These are phyloP conservation scores for Neopestalotiopsis sp. DNA, from an alignment of 2,329 filamentous ascomycete genomes.

Conservation along the genomic window DNA sequence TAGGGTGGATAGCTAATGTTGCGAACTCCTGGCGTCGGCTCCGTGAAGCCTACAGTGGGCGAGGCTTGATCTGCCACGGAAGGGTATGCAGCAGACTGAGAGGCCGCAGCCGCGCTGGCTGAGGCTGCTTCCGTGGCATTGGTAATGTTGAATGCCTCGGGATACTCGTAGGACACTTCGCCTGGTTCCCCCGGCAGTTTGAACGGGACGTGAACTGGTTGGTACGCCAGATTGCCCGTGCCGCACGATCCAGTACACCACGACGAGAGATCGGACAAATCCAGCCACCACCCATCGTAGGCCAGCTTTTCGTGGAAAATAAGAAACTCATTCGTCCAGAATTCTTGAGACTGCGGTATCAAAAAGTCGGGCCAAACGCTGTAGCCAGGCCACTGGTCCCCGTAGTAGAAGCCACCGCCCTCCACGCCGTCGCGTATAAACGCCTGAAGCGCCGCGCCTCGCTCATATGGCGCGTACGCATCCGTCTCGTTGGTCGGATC, in stretches of 20 bases:
- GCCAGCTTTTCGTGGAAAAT: conserved; percentile 58
- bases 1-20: conserved; percentile 79
- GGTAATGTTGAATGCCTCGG: conserved; percentile 72
- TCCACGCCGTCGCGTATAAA: conserved; percentile 56
- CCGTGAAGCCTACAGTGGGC: conserved; percentile 49
- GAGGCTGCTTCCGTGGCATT: conserved; percentile 71
- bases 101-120: conserved; percentile 52
- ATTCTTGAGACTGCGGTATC: conserved; percentile 64
- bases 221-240: conserved; percentile 65
- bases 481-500: conserved; percentile 72
- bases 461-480: conserved; percentile 65
- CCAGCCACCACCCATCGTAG: conserved; percentile 62
- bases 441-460: conserved; percentile 61
- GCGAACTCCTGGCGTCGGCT: conserved; percentile 65
- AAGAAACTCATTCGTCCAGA: conserved; percentile 70
- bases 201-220: conserved; percentile 73
- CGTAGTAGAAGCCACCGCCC: conserved; percentile 56
- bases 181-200: conserved; percentile 68
- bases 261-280: conserved; percentile 64
- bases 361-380: conserved; percentile 75
- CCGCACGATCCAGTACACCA: conserved; percentile 79
- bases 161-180: conserved; percentile 64
- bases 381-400: conserved; percentile 77
- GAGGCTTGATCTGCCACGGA: conserved; percentile 52
- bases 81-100: conserved; percentile 32